Evolutionary conservation across 306 rosid genomes (phyloP).

Genomic region (Mucuna pruriens): DNA sequence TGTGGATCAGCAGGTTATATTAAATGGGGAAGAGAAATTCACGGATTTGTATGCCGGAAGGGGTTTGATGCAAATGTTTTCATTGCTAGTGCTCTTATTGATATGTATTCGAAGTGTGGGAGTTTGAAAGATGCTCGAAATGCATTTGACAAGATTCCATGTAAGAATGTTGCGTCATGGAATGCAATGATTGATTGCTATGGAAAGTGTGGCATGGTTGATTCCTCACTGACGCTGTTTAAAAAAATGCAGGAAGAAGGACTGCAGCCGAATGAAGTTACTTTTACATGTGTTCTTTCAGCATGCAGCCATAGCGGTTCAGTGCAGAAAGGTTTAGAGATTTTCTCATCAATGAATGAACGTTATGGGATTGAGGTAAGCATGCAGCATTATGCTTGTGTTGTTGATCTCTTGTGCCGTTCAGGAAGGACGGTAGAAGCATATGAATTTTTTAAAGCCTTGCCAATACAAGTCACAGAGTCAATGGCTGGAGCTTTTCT

Average conservation of each 20-base stretch:
- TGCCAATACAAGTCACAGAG: conserved; percentile 54
- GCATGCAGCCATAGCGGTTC: conserved; percentile 75
- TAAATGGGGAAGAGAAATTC: conserved; percentile 62
- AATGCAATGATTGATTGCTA: conserved; percentile 75
- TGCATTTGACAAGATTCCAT: conserved; percentile 51
- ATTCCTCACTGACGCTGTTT: conserved; percentile 53
- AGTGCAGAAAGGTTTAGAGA: conserved; percentile 58
- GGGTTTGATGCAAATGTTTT: conserved; percentile 55
- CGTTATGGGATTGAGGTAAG: conserved; percentile 46
- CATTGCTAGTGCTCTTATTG: conserved; percentile 65
- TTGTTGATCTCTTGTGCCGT: conserved; percentile 70
- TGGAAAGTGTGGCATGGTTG: conserved; percentile 71
- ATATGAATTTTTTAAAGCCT: conserved; percentile 52
- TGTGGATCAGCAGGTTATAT: conserved; percentile 57
- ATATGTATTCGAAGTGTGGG: conserved; percentile 75
- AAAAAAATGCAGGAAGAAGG: conserved; percentile 58
- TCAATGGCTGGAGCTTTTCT: conserved; percentile 69
- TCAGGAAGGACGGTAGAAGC: conserved; percentile 71
- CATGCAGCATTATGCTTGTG: conserved; percentile 64
- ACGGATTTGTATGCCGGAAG: conserved; percentile 60
- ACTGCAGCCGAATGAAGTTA: conserved; percentile 56
- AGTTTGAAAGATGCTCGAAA: conserved; percentile 45
- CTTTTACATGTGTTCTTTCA: conserved; percentile 64
- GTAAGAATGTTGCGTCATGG: conserved; percentile 60
- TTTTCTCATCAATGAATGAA: conserved; percentile 60